Conservation (phyloP, 495 filamentous ascomycete genomes). For the Annulohypoxylon bovei region DNA sequence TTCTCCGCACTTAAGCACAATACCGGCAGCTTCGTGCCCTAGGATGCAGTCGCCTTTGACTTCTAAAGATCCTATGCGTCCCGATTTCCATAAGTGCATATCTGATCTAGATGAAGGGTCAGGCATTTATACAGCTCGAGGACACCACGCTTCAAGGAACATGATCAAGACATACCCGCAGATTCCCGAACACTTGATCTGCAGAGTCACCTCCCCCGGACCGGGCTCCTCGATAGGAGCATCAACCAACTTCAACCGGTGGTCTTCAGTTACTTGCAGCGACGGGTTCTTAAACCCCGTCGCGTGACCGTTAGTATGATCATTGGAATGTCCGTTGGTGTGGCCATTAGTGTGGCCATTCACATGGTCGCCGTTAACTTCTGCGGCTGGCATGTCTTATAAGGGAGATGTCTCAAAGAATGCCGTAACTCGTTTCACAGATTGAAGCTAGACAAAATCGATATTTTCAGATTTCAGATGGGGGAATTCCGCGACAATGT, state of each 20-base stretch:
- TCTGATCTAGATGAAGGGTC: conserved; percentile 42
- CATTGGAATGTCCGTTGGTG: conserved; percentile 30
- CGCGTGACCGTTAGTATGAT: conserved; percentile 30
- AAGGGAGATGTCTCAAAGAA: conserved; percentile 4
- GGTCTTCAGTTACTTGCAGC: conserved; percentile 65
- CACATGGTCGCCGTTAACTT: not conserved
- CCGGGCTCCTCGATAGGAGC: conserved; percentile 61
- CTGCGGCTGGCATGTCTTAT: conserved; percentile 26
- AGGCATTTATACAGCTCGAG: not conserved
- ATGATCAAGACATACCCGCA: conserved; percentile 48
- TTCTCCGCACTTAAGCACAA: conserved; percentile 57
- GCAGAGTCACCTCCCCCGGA: conserved; percentile 59
- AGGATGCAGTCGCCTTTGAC: conserved; percentile 58
- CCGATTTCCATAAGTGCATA: conserved; percentile 59
- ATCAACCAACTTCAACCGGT: conserved; percentile 60
- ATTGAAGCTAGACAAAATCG: not conserved
- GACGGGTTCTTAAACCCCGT: conserved; percentile 58
- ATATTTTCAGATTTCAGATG: not conserved
- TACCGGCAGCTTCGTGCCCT: conserved; percentile 61
- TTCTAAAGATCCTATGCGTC: conserved; percentile 56
- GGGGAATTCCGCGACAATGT: conserved; percentile 5
- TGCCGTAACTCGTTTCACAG: conserved; percentile 4
- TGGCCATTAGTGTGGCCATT: conserved; percentile 34
- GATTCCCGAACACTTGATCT: conserved; percentile 63
- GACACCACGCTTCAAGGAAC: not conserved